phyloP scores from a whole-genome alignment of 2,329 filamentous ascomycete genomes.

The Rugonectria rugulosa region DNA sequence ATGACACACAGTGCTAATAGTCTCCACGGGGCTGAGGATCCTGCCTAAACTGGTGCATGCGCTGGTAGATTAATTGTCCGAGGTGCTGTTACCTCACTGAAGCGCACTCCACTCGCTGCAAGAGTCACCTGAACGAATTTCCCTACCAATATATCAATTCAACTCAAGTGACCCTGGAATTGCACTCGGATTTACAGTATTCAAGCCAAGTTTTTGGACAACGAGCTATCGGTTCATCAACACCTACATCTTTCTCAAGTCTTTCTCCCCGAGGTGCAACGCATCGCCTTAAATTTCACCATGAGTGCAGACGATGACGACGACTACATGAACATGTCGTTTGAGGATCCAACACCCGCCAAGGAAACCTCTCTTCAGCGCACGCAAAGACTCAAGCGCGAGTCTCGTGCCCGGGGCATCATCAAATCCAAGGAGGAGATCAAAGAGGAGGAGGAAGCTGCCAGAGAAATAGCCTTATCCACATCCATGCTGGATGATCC shows the following conservation, averaged over 20 bases:
- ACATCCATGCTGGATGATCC: conserved; percentile 72
- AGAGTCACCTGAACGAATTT: too few species aligned
- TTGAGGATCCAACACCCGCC: conserved; percentile 70
- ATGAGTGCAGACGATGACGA: conserved; percentile 71
- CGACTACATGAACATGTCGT: conserved; percentile 97
- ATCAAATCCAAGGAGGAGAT: conserved; percentile 85
- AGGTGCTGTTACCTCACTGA: too few species aligned
- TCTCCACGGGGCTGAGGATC: conserved; percentile 5
- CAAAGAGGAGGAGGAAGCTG: conserved; percentile 74
- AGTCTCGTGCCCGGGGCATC: conserved; percentile 72
- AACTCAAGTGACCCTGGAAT: too few species aligned
- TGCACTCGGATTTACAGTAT: too few species aligned
- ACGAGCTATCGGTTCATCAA: too few species aligned
- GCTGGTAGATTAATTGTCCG: too few species aligned
- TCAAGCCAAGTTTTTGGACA: too few species aligned
- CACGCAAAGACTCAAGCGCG: conserved; percentile 60
- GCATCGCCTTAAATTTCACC: too few species aligned
- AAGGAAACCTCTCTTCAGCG: conserved; percentile 63
- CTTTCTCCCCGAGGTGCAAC: too few species aligned
- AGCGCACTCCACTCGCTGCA: too few species aligned
- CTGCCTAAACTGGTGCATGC: background rate
- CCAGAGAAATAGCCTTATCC: conserved; percentile 78
- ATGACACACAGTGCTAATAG: background rate
- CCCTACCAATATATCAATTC: too few species aligned
- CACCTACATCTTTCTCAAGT: background rate